phyloP scores from a whole-genome alignment of 1,284 basidiomycete species.

The Ustilago loliicola region DNA sequence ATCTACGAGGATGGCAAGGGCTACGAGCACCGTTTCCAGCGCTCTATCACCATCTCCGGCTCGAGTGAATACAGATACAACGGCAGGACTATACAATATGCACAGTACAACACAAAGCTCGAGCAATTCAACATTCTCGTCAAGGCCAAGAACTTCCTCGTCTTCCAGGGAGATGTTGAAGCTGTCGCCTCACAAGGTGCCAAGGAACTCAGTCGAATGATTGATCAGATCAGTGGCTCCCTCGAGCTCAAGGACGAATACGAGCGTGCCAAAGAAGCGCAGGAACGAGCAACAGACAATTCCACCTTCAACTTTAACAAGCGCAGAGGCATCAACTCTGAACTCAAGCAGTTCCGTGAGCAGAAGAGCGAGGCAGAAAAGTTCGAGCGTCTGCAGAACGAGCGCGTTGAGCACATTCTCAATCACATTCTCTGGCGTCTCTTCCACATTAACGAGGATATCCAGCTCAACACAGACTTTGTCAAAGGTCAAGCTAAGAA shows the following conservation, averaged over 20 bases:
- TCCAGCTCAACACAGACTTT: conserved; percentile 53
- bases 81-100: conserved; percentile 54
- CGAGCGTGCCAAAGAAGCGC: conserved; percentile 86
- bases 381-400: conserved; percentile 82
- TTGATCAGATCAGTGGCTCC: conserved; percentile 86
- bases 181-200: conserved; percentile 95
- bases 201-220: conserved; percentile 86
- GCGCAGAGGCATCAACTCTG: conserved; percentile 89
- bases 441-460: conserved; percentile 82
- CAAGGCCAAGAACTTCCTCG: conserved; percentile 98
- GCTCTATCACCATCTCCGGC: conserved; percentile 85
- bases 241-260: conserved; percentile 90
- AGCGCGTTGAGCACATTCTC: conserved; percentile 83
- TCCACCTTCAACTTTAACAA: conserved; percentile 95
- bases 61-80: conserved; percentile 75
- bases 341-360: conserved; percentile 97
- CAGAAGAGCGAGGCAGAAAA: conserved; percentile 93
- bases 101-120: conserved; percentile 63
- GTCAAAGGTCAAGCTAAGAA: conserved; percentile 71
- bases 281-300: conserved; percentile 90
- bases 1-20: conserved; percentile 83
- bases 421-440: conserved; percentile 88
- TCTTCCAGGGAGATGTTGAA: conserved; percentile 97
- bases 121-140: conserved; percentile 85
- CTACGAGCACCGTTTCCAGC: conserved; percentile 88